These are phyloP conservation scores for Houttuynia cordata DNA, from an alignment of 164 flowering plant genomes.

Conservation along the genomic window DNA sequence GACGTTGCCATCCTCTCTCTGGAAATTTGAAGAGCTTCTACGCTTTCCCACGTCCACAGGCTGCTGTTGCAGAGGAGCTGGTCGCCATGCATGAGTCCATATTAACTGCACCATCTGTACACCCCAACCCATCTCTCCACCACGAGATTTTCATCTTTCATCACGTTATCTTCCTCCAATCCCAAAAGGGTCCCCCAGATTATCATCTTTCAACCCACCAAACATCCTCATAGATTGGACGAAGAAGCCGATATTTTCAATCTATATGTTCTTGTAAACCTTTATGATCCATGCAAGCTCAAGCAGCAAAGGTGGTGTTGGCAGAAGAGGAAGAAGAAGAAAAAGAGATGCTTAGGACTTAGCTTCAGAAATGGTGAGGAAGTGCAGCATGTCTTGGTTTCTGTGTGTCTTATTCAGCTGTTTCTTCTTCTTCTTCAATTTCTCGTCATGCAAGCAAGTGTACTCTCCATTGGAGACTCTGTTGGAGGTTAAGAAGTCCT, in stretches of 20 bases:
- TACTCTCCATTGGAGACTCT: conserved; percentile 22
- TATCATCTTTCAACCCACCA: neutral
- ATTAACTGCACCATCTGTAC: neutral
- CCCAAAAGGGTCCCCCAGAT: neutral
- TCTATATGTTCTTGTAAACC: too few species aligned
- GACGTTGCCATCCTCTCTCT: neutral
- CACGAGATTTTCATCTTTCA: neutral
- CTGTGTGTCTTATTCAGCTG: neutral
- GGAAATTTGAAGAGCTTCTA: neutral
- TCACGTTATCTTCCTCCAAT: neutral
- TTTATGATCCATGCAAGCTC: neutral
- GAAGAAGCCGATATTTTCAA: neutral
- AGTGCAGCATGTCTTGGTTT: neutral
- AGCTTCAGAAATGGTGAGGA: neutral
- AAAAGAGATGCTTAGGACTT: neutral
- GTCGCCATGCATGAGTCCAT: neutral
- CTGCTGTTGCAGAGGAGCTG: neutral
- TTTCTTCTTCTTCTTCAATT: conserved; percentile 8
- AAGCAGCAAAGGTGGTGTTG: neutral
- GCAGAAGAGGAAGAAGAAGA: neutral
- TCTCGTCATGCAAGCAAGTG: conserved; percentile 9
- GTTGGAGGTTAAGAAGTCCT: conserved; percentile 52
- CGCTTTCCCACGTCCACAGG: neutral
- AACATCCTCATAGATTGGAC: neutral
- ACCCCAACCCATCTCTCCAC: neutral